These are phyloP conservation scores for Colletotrichum cereale DNA, from an alignment of 2,329 filamentous ascomycete genomes.

Conservation along the genomic window DNA sequence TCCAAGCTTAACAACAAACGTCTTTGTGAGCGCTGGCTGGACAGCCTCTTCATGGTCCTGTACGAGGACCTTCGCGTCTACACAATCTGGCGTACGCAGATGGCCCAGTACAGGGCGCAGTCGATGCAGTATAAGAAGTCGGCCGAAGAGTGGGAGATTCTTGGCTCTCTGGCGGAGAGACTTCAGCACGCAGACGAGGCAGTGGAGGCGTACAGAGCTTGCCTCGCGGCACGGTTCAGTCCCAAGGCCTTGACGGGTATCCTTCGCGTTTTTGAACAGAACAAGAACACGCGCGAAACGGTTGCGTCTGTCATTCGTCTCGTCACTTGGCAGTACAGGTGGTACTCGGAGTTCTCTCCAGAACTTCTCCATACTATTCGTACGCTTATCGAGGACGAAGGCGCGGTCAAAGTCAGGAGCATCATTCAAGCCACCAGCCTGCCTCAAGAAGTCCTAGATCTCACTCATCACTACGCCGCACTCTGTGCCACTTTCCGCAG, in stretches of 20 bases:
- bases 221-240: constrained; percentile 88
- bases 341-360: constrained; percentile 99
- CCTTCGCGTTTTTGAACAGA: constrained; percentile 81
- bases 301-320: constrained; percentile 89
- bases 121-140: constrained; percentile 97
- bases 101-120: constrained; percentile 94
- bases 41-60: constrained; percentile 98
- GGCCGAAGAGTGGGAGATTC: constrained; percentile 97
- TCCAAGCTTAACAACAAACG: constrained; percentile 97
- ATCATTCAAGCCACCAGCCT: constrained; percentile 97
- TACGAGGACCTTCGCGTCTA: constrained; percentile 98
- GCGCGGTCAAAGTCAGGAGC: constrained; percentile 95
- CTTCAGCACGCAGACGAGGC: constrained; percentile 93
- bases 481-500: constrained; percentile 95
- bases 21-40: constrained; percentile 96
- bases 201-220: constrained; percentile 91
- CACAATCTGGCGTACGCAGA: constrained; percentile 98
- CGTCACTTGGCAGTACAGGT: constrained; percentile 98
- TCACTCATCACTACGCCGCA: constrained; percentile 96
- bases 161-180: constrained; percentile 91
- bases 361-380: constrained; percentile 89
- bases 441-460: constrained; percentile 90
- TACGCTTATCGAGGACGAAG: constrained; percentile 95
- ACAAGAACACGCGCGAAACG: constrained; percentile 83
- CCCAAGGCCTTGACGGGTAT: constrained; percentile 92